These are phyloP conservation scores for Cunninghamia lanceolata DNA, from an alignment of 75 land plant genomes.

Conservation along the genomic window DNA sequence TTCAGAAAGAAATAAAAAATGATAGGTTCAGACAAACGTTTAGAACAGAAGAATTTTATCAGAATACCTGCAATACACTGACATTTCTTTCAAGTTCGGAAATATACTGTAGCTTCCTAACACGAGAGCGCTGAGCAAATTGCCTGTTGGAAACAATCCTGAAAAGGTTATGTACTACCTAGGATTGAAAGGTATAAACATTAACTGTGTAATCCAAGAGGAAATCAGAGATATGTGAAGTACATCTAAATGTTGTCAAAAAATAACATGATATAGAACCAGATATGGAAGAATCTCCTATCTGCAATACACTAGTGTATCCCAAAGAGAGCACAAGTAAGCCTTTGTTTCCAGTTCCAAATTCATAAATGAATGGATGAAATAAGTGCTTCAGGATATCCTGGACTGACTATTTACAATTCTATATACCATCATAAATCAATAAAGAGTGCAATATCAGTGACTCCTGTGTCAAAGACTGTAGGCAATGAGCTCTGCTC, in stretches of 20 bases:
- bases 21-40: background rate
- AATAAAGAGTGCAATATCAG: background rate
- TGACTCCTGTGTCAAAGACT: background rate
- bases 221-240: background rate
- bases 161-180: slow-evolving; percentile 1
- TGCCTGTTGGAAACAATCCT: slow-evolving; percentile 50
- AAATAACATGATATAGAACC: background rate
- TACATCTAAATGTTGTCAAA: background rate
- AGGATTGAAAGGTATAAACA: background rate
- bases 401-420: background rate
- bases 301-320: background rate
- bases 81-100: slow-evolving; percentile 92
- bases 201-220: background rate
- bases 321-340: background rate
- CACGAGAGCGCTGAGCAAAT: slow-evolving; percentile 93
- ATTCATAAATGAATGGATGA: background rate
- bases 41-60: background rate
- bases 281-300: background rate
- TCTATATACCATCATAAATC: background rate
- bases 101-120: slow-evolving; percentile 93
- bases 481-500: background rate
- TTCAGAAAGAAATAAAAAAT: background rate
- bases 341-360: background rate
- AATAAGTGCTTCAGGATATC: background rate
- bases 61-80: slow-evolving; percentile 62